A percentile compares a stretch with the other conserved stretches of the same genome.
These are phyloP conservation scores for Aureobasidium sp. DNA, from an alignment of 2,329 filamentous ascomycete genomes.

Conservation along the genomic window DNA sequence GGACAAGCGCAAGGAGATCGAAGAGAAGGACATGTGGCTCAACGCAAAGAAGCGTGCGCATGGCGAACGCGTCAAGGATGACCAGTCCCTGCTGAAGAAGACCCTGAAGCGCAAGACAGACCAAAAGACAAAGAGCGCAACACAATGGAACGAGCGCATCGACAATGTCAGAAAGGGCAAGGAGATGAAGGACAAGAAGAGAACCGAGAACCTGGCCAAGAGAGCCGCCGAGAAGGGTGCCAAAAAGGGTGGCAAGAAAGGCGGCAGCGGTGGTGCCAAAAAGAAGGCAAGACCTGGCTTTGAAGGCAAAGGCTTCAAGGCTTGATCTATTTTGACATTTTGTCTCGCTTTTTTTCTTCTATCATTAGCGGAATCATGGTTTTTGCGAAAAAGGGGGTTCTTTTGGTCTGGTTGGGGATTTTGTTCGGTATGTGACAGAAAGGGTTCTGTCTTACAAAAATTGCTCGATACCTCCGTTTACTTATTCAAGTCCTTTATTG, in stretches of 20 bases:
- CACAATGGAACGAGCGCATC: constrained; percentile 60
- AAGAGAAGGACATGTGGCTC: constrained; percentile 91
- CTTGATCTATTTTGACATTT: not conserved
- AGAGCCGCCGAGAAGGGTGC: constrained; percentile 69
- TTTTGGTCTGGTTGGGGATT: not conserved
- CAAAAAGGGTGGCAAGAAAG: constrained; percentile 72
- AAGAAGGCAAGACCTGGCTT: constrained; percentile 52
- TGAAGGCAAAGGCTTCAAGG: constrained; percentile 54
- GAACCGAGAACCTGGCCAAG: constrained; percentile 55
- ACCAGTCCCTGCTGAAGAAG: constrained; percentile 84
- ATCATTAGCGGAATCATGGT: constrained; percentile 8
- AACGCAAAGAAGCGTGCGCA: constrained; percentile 82
- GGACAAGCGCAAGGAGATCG: constrained; percentile 74
- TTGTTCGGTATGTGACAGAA: not conserved
- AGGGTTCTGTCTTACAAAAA: constrained; percentile 4
- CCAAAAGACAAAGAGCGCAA: constrained; percentile 82
- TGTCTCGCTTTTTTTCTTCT: not conserved
- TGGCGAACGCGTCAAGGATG: constrained; percentile 82
- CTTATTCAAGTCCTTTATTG: not conserved
- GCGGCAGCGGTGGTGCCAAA: constrained; percentile 40
- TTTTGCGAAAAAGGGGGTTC: not conserved
- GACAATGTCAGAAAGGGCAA: constrained; percentile 41
- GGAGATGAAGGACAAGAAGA: constrained; percentile 44
- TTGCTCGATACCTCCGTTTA: constrained; percentile 4
- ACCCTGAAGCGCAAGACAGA: constrained; percentile 88